phyloP scores from a whole-genome alignment of 2,329 filamentous ascomycete species.

The Neoscytalidium dimidiatum region DNA sequence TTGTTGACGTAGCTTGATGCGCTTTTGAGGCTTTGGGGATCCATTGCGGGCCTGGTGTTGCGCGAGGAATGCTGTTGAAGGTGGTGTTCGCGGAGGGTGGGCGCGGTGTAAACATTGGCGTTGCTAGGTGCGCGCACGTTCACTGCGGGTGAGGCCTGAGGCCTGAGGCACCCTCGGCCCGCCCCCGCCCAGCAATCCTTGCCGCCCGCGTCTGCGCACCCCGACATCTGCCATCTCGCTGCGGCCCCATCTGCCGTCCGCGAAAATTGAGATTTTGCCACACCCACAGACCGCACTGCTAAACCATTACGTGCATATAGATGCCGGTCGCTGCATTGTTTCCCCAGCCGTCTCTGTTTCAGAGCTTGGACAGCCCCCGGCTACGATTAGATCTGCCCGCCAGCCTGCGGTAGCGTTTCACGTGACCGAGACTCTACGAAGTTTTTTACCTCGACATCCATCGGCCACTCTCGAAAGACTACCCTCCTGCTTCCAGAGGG shows the following conservation, averaged over 20 bases:
- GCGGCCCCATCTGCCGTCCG: neutral
- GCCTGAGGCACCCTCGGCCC: neutral
- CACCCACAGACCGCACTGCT: neutral
- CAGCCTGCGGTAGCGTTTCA: conserved; percentile 4
- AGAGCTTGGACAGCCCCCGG: neutral
- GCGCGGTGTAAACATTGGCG: conserved; percentile 13
- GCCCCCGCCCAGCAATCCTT: neutral
- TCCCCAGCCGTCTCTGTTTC: neutral
- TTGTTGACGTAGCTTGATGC: conserved; percentile 68
- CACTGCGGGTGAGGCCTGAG: too few relatives aligned
- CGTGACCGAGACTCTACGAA: conserved; percentile 4
- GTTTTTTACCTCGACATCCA: conserved; percentile 10
- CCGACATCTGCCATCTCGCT: too few relatives aligned
- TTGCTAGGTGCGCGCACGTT: conserved; percentile 2
- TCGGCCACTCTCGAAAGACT: neutral
- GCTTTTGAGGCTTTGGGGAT: conserved; percentile 57
- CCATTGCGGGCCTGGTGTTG: conserved; percentile 24
- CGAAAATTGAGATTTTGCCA: neutral
- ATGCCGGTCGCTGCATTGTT: neutral
- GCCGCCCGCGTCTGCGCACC: neutral
- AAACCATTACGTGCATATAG: neutral
- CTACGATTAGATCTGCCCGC: neutral
- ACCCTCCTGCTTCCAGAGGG: neutral
- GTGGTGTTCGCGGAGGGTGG: neutral
- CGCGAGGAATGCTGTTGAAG: neutral